phyloP scores from a whole-genome alignment of 495 filamentous ascomycete species.

The Neurospora sp. region DNA sequence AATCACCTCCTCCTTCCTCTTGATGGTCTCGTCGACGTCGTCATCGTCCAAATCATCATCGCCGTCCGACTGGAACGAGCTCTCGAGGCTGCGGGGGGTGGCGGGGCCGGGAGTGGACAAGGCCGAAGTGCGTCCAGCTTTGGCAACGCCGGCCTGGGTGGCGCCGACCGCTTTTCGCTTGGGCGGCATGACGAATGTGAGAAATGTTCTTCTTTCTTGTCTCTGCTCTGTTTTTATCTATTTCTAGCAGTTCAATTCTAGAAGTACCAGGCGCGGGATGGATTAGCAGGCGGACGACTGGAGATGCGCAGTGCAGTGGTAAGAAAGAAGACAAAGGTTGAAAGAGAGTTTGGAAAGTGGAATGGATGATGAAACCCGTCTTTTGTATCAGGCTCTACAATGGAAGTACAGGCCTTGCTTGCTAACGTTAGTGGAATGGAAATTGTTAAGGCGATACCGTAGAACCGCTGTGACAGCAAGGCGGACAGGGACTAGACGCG shows the following conservation, averaged over 20 bases:
- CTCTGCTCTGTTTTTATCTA: not conserved
- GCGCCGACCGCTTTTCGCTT: constrained; percentile 69
- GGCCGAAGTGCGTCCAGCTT: constrained; percentile 50
- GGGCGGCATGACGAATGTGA: constrained; percentile 47
- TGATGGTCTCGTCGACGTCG: constrained; percentile 48
- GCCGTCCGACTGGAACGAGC: constrained; percentile 34
- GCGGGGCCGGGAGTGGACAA: constrained; percentile 59
- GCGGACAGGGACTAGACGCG: not conserved
- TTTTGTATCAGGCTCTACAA: not conserved
- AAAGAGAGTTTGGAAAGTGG: not conserved
- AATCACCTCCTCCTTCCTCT: constrained; percentile 43
- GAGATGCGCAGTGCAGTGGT: not conserved
- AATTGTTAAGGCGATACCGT: not conserved
- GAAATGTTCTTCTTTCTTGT: not conserved
- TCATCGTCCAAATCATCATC: constrained; percentile 57
- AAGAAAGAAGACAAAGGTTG: not conserved
- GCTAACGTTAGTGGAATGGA: not conserved
- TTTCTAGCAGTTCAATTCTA: not conserved
- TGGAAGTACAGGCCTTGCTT: not conserved
- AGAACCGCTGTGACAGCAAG: not conserved
- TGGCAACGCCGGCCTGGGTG: constrained; percentile 37
- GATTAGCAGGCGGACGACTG: not conserved
- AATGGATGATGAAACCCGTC: not conserved
- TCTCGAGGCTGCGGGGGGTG: constrained; percentile 55
- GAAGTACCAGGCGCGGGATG: not conserved